Conservation (phyloP, 257 asterid genomes). For the Solanum boliviense region DNA sequence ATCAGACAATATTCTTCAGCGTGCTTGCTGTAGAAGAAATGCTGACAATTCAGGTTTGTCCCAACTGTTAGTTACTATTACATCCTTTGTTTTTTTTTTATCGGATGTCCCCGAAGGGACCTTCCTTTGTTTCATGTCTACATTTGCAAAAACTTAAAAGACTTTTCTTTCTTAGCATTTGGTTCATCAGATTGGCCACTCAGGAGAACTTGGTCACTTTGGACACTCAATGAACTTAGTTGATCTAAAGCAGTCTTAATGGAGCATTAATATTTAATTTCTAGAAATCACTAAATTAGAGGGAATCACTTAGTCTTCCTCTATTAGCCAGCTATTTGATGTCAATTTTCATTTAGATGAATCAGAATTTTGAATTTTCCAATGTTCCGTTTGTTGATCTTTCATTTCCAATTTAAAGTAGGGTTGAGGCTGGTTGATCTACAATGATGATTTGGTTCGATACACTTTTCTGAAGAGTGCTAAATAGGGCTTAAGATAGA, state of each 20-base stretch:
- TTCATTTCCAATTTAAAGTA: not conserved
- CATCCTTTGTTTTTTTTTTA: not conserved
- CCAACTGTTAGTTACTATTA: not conserved
- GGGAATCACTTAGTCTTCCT: not conserved
- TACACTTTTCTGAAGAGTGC: not conserved
- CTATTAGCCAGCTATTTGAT: not conserved
- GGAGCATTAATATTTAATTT: not conserved
- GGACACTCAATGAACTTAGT: not conserved
- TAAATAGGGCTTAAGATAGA: not conserved
- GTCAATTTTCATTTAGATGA: not conserved
- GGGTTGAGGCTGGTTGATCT: not conserved
- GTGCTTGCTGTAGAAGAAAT: constrained; percentile 44
- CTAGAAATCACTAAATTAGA: not conserved
- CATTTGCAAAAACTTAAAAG: not conserved
- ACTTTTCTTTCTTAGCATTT: not conserved
- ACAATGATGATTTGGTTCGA: not conserved
- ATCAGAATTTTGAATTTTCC: not conserved
- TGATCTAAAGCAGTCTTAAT: not conserved
- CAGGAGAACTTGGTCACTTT: not conserved
- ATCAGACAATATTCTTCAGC: constrained; percentile 27
- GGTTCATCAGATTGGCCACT: not conserved
- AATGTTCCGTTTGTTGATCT: not conserved
- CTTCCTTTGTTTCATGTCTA: not conserved
- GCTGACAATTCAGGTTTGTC: constrained; percentile 46
- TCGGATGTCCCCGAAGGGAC: not conserved